Evolutionary conservation across 352 stramenopile species (phyloP).

Genomic region (Phytophthora citrophthora): DNA sequence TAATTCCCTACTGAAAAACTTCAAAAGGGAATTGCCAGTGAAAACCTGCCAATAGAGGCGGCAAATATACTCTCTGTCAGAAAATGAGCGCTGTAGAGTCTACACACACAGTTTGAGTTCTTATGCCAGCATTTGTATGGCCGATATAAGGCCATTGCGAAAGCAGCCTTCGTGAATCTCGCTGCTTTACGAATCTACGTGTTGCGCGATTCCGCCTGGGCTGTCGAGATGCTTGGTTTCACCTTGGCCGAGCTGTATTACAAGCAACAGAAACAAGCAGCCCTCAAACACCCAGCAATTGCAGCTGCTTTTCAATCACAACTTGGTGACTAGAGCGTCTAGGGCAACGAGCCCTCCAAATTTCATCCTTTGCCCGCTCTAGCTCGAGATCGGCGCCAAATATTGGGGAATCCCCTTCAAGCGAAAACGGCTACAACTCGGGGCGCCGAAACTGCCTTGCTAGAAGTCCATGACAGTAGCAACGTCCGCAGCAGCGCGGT

Average conservation of each 20-base stretch:
- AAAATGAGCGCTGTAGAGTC: background rate
- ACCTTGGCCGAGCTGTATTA: background rate
- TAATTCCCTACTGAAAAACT: slow-evolving; percentile 3
- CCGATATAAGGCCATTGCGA: background rate
- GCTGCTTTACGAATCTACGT: slow-evolving; percentile 5
- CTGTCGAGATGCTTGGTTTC: background rate
- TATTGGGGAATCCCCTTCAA: slow-evolving; percentile 9
- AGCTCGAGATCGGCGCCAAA: slow-evolving; percentile 27
- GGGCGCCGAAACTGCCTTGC: background rate
- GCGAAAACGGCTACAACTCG: background rate
- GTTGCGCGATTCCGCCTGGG: slow-evolving; percentile 17
- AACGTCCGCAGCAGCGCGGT: background rate
- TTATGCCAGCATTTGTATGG: background rate
- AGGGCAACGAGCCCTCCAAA: slow-evolving; percentile 5
- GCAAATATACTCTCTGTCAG: background rate
- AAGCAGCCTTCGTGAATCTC: slow-evolving; percentile 3
- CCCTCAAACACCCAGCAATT: slow-evolving; percentile 21
- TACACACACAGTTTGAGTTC: background rate
- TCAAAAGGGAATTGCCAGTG: background rate
- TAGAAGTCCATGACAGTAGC: background rate
- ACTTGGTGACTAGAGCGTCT: background rate
- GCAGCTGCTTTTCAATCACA: slow-evolving; percentile 27
- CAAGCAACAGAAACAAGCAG: slow-evolving; percentile 32
- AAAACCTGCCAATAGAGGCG: slow-evolving; percentile 16
- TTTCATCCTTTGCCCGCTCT: slow-evolving; percentile 11